Conservation (phyloP, 2,329 filamentous ascomycete genomes). For the Beauveria medogensis region DNA sequence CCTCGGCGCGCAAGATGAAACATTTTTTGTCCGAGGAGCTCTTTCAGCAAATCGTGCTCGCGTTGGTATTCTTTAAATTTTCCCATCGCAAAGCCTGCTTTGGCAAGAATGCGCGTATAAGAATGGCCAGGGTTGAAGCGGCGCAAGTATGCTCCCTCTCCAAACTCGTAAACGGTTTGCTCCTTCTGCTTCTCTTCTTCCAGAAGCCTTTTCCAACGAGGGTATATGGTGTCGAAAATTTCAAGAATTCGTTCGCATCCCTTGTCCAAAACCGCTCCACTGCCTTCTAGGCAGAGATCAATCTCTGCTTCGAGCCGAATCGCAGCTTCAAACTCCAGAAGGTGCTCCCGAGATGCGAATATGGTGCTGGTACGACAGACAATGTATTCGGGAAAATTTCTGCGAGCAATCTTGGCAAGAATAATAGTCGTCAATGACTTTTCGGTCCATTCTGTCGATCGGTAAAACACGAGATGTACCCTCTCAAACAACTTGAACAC, state of each 20-base stretch:
- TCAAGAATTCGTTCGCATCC: conserved; percentile 60
- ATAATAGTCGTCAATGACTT: conserved; percentile 95
- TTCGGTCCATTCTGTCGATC: conserved; percentile 94
- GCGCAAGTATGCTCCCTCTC: conserved; percentile 81
- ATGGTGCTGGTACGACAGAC: conserved; percentile 87
- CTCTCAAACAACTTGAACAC: conserved; percentile 81
- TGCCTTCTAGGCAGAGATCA: conserved; percentile 75
- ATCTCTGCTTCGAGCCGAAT: conserved; percentile 74
- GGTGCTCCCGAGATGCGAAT: conserved; percentile 63
- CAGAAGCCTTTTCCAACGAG: conserved; percentile 70
- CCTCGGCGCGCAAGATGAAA: conserved; percentile 83
- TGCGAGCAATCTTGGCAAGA: conserved; percentile 76
- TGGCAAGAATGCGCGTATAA: conserved; percentile 88
- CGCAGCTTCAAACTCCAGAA: conserved; percentile 85
- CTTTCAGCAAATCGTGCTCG: conserved; percentile 66
- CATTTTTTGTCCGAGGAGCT: conserved; percentile 70
- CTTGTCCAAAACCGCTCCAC: conserved; percentile 57
- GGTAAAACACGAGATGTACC: conserved; percentile 91
- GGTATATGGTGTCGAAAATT: conserved; percentile 66
- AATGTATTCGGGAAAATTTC: conserved; percentile 84
- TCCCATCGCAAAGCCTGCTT: conserved; percentile 69
- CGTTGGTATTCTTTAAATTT: conserved; percentile 71
- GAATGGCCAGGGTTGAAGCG: conserved; percentile 88
- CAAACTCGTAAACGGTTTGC: conserved; percentile 65
- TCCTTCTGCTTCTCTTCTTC: conserved; percentile 72